Base-by-base conservation (phyloP, 176 grass and related monocot genomes). In the Lolium multiflorum region DNA sequence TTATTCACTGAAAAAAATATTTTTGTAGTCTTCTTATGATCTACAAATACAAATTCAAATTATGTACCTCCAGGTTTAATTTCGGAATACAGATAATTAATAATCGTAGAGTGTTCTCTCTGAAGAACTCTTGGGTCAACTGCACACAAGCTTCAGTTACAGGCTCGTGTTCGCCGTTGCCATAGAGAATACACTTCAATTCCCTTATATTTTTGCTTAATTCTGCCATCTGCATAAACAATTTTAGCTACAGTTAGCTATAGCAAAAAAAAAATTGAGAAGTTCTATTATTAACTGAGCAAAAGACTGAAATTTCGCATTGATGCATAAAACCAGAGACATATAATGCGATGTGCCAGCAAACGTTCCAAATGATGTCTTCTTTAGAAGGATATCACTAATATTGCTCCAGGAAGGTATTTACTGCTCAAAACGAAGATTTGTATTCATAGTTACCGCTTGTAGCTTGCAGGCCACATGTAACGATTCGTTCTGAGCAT, bases 131-230 rank as follows among this genome's bases (percentile, higher is more conserved):
- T 92, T 99, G 94, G 26, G 97, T 99, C 82, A 96, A 82, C 57
- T 99, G 94, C 46, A 82, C 80, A 48, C 97, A 99, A 60, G 94
- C 94, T 88, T 99, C 97, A 74, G 89, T 79, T 14, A 96, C 87
- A 65, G 97, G 97, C 81, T 99, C 97, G 41, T 91, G 83, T 83
- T 94, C 97, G 50, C 97, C 93, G 0, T 87, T 94, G 28, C 97
- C 97, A 87, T 99, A 99, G 16, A 99, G 94, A 87, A 94, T 91
- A 83, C 83, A 93, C 86, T 96, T 99, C 71, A 99, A 65, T 46
- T 99, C 97, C 90, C 97, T 93, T 65, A 99, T 96, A 90, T 94
- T 96, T 91, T 94, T 99, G 89, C 94, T 89, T 67, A 99, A 71
- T 83, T 99, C 97, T 67, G 76, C 54, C 92, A 96, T 94, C 97